Conservation (phyloP, 345 rosid species). For the Excoecaria cochinchinensis region DNA sequence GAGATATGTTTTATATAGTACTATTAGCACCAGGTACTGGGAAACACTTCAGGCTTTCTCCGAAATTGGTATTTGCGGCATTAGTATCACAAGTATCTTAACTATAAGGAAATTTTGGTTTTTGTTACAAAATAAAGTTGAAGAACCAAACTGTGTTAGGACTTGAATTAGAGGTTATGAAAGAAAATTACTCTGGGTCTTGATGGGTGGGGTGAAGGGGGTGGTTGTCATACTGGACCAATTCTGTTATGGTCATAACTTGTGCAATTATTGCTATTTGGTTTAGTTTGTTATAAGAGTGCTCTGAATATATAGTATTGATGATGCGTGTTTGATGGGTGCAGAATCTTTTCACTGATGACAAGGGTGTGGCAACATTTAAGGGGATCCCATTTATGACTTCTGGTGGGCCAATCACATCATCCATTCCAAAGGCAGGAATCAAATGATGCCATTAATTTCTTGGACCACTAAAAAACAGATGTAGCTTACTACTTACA, state of each 20-base stretch:
- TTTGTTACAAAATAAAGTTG: too few relatives aligned
- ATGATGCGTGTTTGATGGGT: slow-evolving; percentile 22
- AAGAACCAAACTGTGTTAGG: too few relatives aligned
- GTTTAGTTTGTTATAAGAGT: background rate
- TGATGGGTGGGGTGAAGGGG: slow-evolving; percentile 5
- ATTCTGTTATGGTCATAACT: background rate
- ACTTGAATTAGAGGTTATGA: too few relatives aligned
- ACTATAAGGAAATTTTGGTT: too few relatives aligned
- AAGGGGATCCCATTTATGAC: slow-evolving; percentile 95
- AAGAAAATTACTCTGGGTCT: too few relatives aligned
- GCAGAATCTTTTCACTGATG: slow-evolving; percentile 90
- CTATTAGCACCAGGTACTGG: too few relatives aligned
- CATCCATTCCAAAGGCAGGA: slow-evolving; percentile 68
- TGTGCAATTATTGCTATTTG: slow-evolving; percentile 12
- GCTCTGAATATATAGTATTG: background rate
- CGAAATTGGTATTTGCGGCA: too few relatives aligned
- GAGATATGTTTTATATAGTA: too few relatives aligned
- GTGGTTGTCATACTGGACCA: background rate
- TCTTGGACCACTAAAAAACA: background rate
- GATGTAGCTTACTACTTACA: background rate
- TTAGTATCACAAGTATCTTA: too few relatives aligned
- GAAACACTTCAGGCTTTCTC: too few relatives aligned
- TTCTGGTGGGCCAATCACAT: slow-evolving; percentile 78
- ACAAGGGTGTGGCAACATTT: slow-evolving; percentile 85
- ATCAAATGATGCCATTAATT: slow-evolving; percentile 61